Evolutionary conservation across 2,329 filamentous ascomycete species (phyloP).

Genomic region (Claviceps monticola): DNA sequence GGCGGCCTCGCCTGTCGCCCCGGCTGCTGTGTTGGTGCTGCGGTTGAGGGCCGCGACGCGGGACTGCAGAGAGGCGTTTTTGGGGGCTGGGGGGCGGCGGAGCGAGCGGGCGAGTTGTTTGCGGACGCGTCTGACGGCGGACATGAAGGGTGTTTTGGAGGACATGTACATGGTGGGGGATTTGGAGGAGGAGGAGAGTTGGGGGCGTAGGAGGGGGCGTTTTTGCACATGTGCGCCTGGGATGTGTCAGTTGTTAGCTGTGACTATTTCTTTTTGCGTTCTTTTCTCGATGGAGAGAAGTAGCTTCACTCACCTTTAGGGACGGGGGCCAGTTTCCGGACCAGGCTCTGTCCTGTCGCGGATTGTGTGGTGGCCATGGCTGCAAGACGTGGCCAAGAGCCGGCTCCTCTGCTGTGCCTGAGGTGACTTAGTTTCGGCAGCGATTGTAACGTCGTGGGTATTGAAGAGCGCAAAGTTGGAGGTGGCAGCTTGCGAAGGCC

Average conservation of each 20-base stretch:
- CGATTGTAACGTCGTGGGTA: too few species aligned
- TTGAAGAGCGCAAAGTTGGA: too few species aligned
- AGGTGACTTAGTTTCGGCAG: neutral
- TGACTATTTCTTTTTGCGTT: neutral
- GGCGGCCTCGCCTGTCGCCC: neutral
- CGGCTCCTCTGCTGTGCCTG: neutral
- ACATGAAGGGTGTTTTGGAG: slow-evolving; percentile 51
- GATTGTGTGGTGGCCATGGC: neutral
- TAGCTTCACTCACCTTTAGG: slow-evolving; percentile 2
- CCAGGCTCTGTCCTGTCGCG: neutral
- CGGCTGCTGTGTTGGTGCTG: slow-evolving; percentile 14
- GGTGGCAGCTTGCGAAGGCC: too few species aligned
- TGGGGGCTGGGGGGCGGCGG: slow-evolving; percentile 30
- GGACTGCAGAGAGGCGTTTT: slow-evolving; percentile 29
- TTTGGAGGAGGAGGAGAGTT: slow-evolving; percentile 28
- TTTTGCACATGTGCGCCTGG: slow-evolving; percentile 36
- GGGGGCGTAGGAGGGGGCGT: slow-evolving; percentile 29
- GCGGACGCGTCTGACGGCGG: slow-evolving; percentile 50
- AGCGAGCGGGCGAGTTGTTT: slow-evolving; percentile 45
- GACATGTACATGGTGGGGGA: slow-evolving; percentile 49
- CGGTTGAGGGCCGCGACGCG: slow-evolving; percentile 30
- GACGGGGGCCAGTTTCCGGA: slow-evolving; percentile 1
- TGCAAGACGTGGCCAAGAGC: neutral
- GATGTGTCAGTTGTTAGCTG: neutral
- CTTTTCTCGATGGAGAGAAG: neutral